A percentile compares a stretch with the other conserved stretches of the same genome.
phyloP scores from a whole-genome alignment of 73 alveolate genomes.

The Paramecium sexaurelia region DNA sequence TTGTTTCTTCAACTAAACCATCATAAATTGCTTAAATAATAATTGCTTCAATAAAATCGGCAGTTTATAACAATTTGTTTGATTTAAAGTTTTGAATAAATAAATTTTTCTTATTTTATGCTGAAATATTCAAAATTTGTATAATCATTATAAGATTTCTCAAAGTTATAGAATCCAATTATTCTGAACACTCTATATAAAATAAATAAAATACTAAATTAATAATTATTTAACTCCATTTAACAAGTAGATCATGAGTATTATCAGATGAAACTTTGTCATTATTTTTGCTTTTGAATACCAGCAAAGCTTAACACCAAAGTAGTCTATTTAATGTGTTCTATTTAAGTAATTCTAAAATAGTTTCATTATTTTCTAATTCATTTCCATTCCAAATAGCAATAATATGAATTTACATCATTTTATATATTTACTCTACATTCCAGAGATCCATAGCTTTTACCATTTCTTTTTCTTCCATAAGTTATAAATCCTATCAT shows the following conservation, averaged over 20 bases:
- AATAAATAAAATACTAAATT: neutral
- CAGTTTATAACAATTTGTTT: neutral
- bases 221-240: neutral
- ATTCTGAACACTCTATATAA: neutral
- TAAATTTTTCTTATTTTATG: neutral
- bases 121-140: neutral
- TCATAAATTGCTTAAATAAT: neutral
- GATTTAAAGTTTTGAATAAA: neutral
- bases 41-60: constrained; percentile 37
- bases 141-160: neutral
- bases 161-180: neutral
- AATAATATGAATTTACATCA: neutral
- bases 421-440: neutral
- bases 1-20: constrained; percentile 11
- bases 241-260: neutral
- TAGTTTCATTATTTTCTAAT: neutral
- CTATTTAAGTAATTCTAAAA: neutral
- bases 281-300: neutral
- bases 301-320: constrained; percentile 28
- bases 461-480: neutral
- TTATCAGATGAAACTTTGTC: neutral
- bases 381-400: constrained; percentile 41
- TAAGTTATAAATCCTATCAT: neutral
- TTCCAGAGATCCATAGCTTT: neutral
- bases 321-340: neutral